Conservation (phyloP, 164 flowering plant species). For the Magnolia kwangsiensis region DNA sequence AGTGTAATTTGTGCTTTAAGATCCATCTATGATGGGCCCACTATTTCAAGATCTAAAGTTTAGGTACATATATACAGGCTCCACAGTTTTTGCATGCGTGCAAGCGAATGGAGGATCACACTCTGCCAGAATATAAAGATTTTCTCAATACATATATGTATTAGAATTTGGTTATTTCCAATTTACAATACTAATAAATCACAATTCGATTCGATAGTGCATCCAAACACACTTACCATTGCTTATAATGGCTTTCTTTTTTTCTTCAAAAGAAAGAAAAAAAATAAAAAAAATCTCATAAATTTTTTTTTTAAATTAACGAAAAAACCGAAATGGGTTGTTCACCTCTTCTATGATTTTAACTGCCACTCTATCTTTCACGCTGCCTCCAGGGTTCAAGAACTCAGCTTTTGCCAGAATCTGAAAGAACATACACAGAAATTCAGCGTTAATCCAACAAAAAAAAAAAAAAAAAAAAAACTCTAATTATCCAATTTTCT, state of each 20-base stretch:
- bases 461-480: no score
- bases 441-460: background rate
- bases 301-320: background rate
- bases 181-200: no score
- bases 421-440: slow-evolving; percentile 30
- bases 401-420: slow-evolving; percentile 93
- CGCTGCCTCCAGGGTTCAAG: slow-evolving; percentile 97
- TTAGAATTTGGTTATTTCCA: no score
- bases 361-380: slow-evolving; percentile 95
- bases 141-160: background rate
- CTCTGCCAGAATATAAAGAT: background rate
- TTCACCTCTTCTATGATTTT: slow-evolving; percentile 63
- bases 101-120: background rate
- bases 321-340: background rate
- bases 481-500: no score
- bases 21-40: no score
- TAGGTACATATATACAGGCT: background rate
- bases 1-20: no score
- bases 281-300: background rate
- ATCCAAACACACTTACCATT: background rate
- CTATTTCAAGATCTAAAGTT: background rate
- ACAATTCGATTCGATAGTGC: background rate
- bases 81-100: background rate
- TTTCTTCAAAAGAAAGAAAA: background rate
- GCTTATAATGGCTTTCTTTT: background rate